Evolutionary conservation across 2,329 filamentous ascomycete genomes (phyloP).

Genomic region (Coleophoma eucalyptorum): DNA sequence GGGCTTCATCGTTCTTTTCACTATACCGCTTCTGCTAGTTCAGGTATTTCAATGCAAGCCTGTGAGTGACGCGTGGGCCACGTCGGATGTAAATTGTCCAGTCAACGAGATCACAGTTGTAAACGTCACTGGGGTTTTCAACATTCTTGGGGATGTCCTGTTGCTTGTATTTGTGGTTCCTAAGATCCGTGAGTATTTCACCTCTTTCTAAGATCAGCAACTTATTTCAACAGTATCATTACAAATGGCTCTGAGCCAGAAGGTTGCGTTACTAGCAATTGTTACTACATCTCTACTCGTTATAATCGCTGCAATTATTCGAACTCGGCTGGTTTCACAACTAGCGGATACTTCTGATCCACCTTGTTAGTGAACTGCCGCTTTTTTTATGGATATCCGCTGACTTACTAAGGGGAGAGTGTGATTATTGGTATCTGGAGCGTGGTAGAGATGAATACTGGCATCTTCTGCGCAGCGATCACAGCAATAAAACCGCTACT

Average conservation of each 20-base stretch:
- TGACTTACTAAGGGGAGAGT: slow-evolving; percentile 6
- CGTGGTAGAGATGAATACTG: slow-evolving; percentile 12
- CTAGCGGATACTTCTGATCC: slow-evolving; percentile 4
- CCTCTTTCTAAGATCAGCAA: not conserved
- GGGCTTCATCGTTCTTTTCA: slow-evolving; percentile 5
- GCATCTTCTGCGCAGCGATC: slow-evolving; percentile 13
- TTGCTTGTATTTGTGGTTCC: slow-evolving; percentile 16
- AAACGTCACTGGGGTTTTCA: slow-evolving; percentile 6
- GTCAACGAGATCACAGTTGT: slow-evolving; percentile 2
- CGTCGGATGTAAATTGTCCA: slow-evolving; percentile 5
- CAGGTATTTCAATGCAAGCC: slow-evolving; percentile 12
- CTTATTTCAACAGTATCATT: slow-evolving; percentile 5
- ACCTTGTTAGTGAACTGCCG: slow-evolving; percentile 6
- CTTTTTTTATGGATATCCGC: not conserved
- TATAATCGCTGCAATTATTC: slow-evolving; percentile 8
- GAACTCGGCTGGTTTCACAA: slow-evolving; percentile 2
- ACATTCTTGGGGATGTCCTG: slow-evolving; percentile 10
- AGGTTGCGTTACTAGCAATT: slow-evolving; percentile 9
- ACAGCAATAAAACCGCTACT: slow-evolving; percentile 13
- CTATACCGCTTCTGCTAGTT: slow-evolving; percentile 8
- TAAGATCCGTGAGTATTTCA: slow-evolving; percentile 9
- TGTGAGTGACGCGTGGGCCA: slow-evolving; percentile 9
- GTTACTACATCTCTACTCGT: slow-evolving; percentile 12
- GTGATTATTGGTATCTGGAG: slow-evolving; percentile 12
- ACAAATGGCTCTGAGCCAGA: slow-evolving; percentile 11